Percentiles rank a stretch among this genome's conserved stretches.
Conservation (phyloP, 768 basidiomycete genomes). For the Mycena capillaripes region DNA sequence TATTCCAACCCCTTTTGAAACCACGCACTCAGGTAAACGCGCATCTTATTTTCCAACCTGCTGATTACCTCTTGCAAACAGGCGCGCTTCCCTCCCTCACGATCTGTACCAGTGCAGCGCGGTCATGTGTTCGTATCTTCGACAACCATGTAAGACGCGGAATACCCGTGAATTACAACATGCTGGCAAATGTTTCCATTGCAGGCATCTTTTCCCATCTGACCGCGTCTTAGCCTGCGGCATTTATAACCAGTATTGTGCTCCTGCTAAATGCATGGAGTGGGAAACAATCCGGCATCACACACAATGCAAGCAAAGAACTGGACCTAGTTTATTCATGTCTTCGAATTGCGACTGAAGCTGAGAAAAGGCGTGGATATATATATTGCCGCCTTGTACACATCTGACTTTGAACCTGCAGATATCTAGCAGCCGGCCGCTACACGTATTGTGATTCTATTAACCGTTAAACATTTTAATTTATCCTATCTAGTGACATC, state of each 20-base stretch:
- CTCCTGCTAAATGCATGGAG: constrained; percentile 66
- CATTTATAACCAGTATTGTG: constrained; percentile 50
- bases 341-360: constrained; percentile 40
- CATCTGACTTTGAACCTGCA: neutral
- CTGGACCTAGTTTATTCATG: constrained; percentile 60
- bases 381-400: neutral
- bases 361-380: neutral
- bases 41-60: neutral
- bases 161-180: constrained; percentile 14
- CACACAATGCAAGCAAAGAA: constrained; percentile 51
- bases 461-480: neutral
- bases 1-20: constrained; percentile 66
- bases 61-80: neutral
- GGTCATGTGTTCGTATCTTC: constrained; percentile 71
- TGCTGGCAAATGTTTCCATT: constrained; percentile 28
- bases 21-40: constrained; percentile 24
- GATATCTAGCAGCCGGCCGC: constrained; percentile 24
- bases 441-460: constrained; percentile 8
- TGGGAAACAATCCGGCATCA: constrained; percentile 49
- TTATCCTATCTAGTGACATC: constrained; percentile 14
- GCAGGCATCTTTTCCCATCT: neutral
- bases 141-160: constrained; percentile 51
- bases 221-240: constrained; percentile 30
- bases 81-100: constrained; percentile 66
- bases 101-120: constrained; percentile 80